Percentiles rank a stretch among this genome's conserved stretches.
Evolutionary conservation across 2,329 filamentous ascomycete species (phyloP).

Genomic region (Beauveria varroae): DNA sequence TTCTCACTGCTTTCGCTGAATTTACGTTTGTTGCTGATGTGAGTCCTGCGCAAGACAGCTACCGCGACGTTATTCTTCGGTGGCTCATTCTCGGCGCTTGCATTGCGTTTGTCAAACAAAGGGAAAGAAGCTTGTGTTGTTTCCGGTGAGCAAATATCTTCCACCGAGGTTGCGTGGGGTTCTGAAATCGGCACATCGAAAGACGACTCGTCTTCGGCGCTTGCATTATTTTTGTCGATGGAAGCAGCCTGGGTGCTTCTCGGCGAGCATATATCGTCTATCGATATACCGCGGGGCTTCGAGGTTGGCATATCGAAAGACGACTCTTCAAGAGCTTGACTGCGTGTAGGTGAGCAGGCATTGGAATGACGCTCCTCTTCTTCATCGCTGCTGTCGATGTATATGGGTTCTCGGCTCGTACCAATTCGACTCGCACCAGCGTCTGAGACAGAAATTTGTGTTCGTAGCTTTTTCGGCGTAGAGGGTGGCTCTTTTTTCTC

Average conservation of each 20-base stretch:
- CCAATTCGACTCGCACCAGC: neutral
- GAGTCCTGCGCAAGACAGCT: neutral
- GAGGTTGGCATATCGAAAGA: neutral
- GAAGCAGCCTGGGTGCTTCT: neutral
- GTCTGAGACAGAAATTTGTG: neutral
- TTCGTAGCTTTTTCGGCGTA: neutral
- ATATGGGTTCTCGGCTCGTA: neutral
- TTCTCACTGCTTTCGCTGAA: neutral
- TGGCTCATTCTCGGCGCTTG: neutral
- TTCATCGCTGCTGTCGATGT: neutral
- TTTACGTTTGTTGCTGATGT: neutral
- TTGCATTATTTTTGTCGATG: neutral
- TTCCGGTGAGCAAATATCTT: neutral
- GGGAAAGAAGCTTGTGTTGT: neutral
- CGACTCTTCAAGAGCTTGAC: neutral
- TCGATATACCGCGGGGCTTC: neutral
- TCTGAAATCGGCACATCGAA: neutral
- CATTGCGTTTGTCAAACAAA: neutral
- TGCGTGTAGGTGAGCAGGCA: neutral
- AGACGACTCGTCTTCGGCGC: neutral
- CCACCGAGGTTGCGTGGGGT: neutral
- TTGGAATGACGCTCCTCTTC: neutral
- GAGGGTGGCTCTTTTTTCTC: neutral
- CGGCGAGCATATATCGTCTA: neutral
- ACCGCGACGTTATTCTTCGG: neutral